Evolutionary conservation across 345 rosid genomes (phyloP), one percentile per base, ranked within the genome.

Genomic region (Eutrema japonicum): DNA sequence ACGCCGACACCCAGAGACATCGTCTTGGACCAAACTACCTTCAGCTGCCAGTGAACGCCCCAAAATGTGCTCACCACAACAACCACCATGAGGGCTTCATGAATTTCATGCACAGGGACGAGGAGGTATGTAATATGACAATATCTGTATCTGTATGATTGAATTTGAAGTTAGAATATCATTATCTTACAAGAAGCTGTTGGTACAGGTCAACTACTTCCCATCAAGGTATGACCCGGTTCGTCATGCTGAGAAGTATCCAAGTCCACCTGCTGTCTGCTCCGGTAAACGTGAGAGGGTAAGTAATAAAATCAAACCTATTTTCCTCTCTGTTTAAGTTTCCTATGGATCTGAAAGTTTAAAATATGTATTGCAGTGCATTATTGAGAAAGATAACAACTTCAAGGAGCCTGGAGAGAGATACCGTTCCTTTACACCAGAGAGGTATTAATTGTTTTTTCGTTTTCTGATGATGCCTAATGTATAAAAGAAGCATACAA

Each of bases 21-120:
- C 93, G 99, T 27, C 98, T 95, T 62, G 99, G 99, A 73, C 99
- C 99, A 8, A 95, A 95, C 87, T 95, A 95, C 78, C 88, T 95
- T 65, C 99, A 86, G 80, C 85, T 95, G 41, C 99, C 99, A 59
- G 96, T 74, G 27, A 95, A 95, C 83, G 93, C 99, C 33, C 98
- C 99, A 75, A 92, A 95, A 80, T 92, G 96, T 57, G 80, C 91
- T 75, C 97, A 92, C 77, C 97, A 90, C 84, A 92, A 95, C 86
- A 95, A 92, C 68, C 99, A 95, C 67, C 86, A 91, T 56, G 99
- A 92, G 0, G 99, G 99, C 64, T 84, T 83, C 85, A 92, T 92
- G 98, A 95, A 95, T 64, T 82, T 92, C 83, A 85, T 91, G 91
- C 96, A 93, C 68, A 79, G 97, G 70, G 95, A 91, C 40, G 97